Conservation (phyloP, 345 rosid genomes). For the Brassica cretica region DNA sequence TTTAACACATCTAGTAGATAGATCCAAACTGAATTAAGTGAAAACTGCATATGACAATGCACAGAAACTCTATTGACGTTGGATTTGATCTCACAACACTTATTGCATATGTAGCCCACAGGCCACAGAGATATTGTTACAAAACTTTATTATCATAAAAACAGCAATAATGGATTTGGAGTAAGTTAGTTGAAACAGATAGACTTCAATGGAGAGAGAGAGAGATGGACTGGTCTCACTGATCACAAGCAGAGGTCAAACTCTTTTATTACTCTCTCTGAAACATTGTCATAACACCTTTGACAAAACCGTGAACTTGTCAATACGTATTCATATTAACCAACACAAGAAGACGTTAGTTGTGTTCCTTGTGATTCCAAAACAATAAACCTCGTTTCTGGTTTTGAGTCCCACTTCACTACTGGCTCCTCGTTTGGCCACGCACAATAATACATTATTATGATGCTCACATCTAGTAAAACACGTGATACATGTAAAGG, state of each 20-base stretch:
- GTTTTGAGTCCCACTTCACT: conserved; percentile 12
- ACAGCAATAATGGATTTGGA: conserved; percentile 10
- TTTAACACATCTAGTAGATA: not conserved
- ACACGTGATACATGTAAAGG: conserved; percentile 20
- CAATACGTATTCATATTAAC: conserved; percentile 18
- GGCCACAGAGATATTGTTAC: conserved; percentile 3
- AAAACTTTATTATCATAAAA: not conserved
- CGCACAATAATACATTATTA: conserved; percentile 11
- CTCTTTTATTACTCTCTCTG: conserved; percentile 24
- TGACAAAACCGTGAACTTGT: conserved; percentile 28
- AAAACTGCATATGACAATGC: conserved; percentile 18
- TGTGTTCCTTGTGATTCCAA: conserved; percentile 13
- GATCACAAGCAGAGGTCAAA: conserved; percentile 31
- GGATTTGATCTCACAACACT: conserved; percentile 33
- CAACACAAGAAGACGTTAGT: not conserved
- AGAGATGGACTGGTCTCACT: conserved; percentile 11
- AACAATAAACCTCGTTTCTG: not conserved
- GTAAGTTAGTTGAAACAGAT: conserved; percentile 22
- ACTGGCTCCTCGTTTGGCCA: not conserved
- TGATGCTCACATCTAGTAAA: conserved; percentile 1
- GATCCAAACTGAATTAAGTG: conserved; percentile 20
- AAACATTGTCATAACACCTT: conserved; percentile 26
- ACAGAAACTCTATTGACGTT: conserved; percentile 16
- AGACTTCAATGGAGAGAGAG: conserved; percentile 22
- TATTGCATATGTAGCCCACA: conserved; percentile 14